Evolutionary conservation across 371 early-diverging fungal genomes (phyloP), one percentile per base, ranked within the genome.

Genomic region (Rhizopus delemar): DNA sequence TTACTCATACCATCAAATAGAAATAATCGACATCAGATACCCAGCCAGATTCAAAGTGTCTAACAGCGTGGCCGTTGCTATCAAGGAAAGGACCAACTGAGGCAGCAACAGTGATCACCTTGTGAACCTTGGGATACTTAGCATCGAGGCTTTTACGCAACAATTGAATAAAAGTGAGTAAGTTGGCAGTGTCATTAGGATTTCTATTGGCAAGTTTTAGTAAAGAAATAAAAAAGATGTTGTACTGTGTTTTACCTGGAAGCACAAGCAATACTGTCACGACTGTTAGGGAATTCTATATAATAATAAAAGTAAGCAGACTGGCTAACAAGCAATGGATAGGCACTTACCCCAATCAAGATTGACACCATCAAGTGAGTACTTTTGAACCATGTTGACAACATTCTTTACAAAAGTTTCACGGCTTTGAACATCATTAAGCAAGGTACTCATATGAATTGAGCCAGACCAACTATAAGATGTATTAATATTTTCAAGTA

Each of bases 81-180:
- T 68, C 77, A 29, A 73, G 82, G 48, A 86, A 87, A 5, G 87
- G 83, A 49, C 80, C 77, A 8, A 85, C 84, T 31, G 85, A 78
- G 3, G 84, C 86, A 6, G 91, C 92, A 54, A 88, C 57, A 2
- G 90, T 86, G 53, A 93, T 75, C 51, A 82, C 70, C 69, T 87
- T 90, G 43, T 68, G 70, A 7, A 68, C 62, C 12, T 57, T 69
- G 5, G 79, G 69, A n/a, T 57, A 75, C 34, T 68, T 75, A 2
- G 64, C 65, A 45, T 83, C 83, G 45, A 91, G 59, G 1, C 81
- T 83, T 8, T 70, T 68, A 3, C 90, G 82, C 32, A 93, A 76
- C 11, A 81, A 84, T 43, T 80, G 58, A 7, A 93, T 33, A 39
- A 77, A 65, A 16, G 48, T 38, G 6, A 74, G 57, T 39, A 56